Conservation (phyloP, 2,329 filamentous ascomycete species). For the Aspergillus sojae region DNA sequence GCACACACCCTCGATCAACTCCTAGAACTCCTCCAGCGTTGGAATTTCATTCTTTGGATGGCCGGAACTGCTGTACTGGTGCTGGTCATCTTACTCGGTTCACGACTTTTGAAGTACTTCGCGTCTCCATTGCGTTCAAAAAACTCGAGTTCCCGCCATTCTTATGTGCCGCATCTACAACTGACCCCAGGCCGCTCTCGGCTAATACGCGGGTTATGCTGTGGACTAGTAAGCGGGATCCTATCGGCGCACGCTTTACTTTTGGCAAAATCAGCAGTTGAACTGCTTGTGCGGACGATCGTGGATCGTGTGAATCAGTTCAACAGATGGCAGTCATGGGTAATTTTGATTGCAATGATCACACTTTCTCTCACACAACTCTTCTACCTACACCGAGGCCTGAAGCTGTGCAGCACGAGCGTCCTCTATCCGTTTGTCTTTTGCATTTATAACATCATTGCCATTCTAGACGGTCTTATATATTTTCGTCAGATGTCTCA, state of each 20-base stretch:
- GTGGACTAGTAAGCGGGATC: conserved; percentile 88
- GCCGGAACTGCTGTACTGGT: conserved; percentile 75
- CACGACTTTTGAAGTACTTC: conserved; percentile 48
- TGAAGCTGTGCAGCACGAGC: conserved; percentile 93
- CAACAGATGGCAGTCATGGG: conserved; percentile 91
- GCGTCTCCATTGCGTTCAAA: conserved; percentile 36
- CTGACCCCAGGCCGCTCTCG: conserved; percentile 65
- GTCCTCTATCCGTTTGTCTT: conserved; percentile 96
- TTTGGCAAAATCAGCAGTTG: conserved; percentile 94
- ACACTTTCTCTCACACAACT: conserved; percentile 83
- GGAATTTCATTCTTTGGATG: conserved; percentile 88
- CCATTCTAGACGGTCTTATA: conserved; percentile 93
- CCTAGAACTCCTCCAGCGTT: conserved; percentile 70
- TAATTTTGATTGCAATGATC: conserved; percentile 80
- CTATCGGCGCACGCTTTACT: conserved; percentile 91
- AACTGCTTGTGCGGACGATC: conserved; percentile 84
- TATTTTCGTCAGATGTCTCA: conserved; percentile 90
- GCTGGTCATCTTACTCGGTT: conserved; percentile 64
- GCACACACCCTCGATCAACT: conserved; percentile 86
- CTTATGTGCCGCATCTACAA: conserved; percentile 40
- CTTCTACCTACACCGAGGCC: conserved; percentile 90
- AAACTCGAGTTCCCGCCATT: conserved; percentile 47
- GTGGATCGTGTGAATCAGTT: conserved; percentile 90
- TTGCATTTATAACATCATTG: conserved; percentile 98
- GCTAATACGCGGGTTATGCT: conserved; percentile 79